A percentile compares a stretch with the other conserved stretches of the same genome.
Evolutionary conservation across 2,329 filamentous ascomycete species (phyloP).

Genomic region (Onygenales sp.): DNA sequence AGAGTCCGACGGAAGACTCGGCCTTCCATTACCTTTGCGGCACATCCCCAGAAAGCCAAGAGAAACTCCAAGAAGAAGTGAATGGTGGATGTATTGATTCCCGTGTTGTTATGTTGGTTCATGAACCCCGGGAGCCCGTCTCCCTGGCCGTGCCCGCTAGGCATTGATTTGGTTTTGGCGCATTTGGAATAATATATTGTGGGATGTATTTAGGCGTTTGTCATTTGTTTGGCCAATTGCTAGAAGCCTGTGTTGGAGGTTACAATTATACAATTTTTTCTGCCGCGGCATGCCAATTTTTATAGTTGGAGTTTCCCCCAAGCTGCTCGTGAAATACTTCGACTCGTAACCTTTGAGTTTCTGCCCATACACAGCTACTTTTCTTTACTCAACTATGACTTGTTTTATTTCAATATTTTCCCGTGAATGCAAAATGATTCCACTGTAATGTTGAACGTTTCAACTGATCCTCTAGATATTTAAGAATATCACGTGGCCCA

Average conservation of each 20-base stretch:
- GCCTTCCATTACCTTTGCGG: conserved; percentile 31
- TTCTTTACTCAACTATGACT: too few species aligned
- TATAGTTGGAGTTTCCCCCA: too few species aligned
- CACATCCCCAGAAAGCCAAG: conserved; percentile 22
- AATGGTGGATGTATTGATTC: not conserved
- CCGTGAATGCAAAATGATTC: too few species aligned
- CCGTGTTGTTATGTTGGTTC: not conserved
- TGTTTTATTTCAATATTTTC: too few species aligned
- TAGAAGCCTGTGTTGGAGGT: not conserved
- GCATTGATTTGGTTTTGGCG: not conserved
- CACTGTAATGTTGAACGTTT: not conserved
- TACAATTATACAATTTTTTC: not conserved
- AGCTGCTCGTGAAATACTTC: too few species aligned
- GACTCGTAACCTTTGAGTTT: too few species aligned
- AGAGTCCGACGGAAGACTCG: conserved; percentile 26
- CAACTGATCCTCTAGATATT: not conserved
- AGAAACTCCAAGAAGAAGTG: conserved; percentile 25
- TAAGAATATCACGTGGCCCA: too few species aligned
- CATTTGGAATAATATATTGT: not conserved
- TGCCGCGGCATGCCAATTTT: too few species aligned
- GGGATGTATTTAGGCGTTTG: not conserved
- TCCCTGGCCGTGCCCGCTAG: not conserved
- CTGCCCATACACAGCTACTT: too few species aligned
- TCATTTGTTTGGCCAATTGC: not conserved
- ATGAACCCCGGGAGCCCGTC: not conserved